These are phyloP conservation scores for Mortierella sp. DNA, from an alignment of 371 early-diverging fungal genomes.

Conservation along the genomic window DNA sequence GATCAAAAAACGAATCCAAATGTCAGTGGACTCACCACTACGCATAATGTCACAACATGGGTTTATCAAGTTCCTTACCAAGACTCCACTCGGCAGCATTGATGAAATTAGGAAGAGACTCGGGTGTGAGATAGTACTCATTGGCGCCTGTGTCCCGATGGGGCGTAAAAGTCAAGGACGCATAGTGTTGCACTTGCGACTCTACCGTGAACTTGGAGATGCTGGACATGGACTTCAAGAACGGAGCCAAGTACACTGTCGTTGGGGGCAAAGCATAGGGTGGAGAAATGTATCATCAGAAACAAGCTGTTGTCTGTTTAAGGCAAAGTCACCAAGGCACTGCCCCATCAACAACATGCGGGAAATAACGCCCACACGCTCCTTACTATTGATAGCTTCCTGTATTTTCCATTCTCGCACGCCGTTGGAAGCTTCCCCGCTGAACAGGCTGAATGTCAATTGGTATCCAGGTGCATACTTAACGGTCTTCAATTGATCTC, in stretches of 20 bases:
- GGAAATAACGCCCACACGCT: too few species aligned
- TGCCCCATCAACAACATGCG: too few species aligned
- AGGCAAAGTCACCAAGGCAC: too few species aligned
- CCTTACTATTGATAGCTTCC: slow-evolving; percentile 69
- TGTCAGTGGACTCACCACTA: too few species aligned
- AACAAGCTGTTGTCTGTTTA: too few species aligned
- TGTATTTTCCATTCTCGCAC: slow-evolving; percentile 80
- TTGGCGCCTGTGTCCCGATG: slow-evolving; percentile 50
- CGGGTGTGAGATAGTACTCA: slow-evolving; percentile 64
- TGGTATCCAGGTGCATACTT: slow-evolving; percentile 84
- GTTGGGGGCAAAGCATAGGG: not conserved
- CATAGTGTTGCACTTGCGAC: slow-evolving; percentile 74
- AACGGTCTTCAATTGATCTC: slow-evolving; percentile 73
- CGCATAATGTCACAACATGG: not conserved
- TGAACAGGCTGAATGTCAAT: slow-evolving; percentile 81
- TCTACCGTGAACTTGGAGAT: slow-evolving; percentile 55
- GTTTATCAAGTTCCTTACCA: slow-evolving; percentile 54
- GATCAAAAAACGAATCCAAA: not conserved
- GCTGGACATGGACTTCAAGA: slow-evolving; percentile 45
- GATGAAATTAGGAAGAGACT: slow-evolving; percentile 80
- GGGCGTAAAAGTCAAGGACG: slow-evolving; percentile 74
- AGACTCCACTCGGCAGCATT: slow-evolving; percentile 94
- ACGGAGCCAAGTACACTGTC: slow-evolving; percentile 41
- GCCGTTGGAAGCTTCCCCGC: slow-evolving; percentile 72
- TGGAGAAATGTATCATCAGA: not conserved